These are phyloP conservation scores for Trichopus zeylanicus DNA, from an alignment of 116 monocot genomes.

Conservation along the genomic window DNA sequence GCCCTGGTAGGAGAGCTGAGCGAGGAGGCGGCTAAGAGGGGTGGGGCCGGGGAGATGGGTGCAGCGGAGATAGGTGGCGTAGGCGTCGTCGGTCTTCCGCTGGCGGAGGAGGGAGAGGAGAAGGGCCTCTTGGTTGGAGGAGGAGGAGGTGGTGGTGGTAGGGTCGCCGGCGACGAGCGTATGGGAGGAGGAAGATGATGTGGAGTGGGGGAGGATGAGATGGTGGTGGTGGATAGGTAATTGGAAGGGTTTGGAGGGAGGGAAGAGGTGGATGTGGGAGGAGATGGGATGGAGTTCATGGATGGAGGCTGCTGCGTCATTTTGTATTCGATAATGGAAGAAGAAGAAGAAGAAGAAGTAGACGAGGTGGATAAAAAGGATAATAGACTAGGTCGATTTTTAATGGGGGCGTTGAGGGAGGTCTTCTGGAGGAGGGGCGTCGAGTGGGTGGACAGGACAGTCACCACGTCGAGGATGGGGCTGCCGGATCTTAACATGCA, in stretches of 20 bases:
- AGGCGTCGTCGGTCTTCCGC: conserved; percentile 76
- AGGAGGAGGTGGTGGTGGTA: neutral
- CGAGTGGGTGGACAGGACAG: too few species aligned
- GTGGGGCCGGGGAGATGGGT: conserved; percentile 44
- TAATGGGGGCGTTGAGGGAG: too few species aligned
- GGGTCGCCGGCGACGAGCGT: neutral
- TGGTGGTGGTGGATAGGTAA: neutral
- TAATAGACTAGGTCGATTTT: too few species aligned
- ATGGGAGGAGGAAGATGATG: conserved; percentile 7
- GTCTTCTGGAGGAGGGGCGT: too few species aligned
- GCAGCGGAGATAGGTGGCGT: conserved; percentile 30
- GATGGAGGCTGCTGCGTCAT: neutral
- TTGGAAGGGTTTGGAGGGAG: neutral
- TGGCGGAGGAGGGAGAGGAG: conserved; percentile 75
- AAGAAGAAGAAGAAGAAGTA: too few species aligned
- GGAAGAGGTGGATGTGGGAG: neutral
- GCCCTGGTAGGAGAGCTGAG: conserved; percentile 74
- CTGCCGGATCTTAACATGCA: too few species aligned
- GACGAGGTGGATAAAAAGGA: too few species aligned
- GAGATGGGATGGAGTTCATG: neutral
- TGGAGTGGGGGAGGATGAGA: neutral
- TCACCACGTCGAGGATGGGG: too few species aligned
- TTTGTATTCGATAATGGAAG: too few species aligned
- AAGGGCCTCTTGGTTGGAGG: conserved; percentile 11
- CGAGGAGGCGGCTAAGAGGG: conserved; percentile 76